Base-by-base conservation (phyloP, 345 rosid genomes). In the Eucalyptus grandis region DNA sequence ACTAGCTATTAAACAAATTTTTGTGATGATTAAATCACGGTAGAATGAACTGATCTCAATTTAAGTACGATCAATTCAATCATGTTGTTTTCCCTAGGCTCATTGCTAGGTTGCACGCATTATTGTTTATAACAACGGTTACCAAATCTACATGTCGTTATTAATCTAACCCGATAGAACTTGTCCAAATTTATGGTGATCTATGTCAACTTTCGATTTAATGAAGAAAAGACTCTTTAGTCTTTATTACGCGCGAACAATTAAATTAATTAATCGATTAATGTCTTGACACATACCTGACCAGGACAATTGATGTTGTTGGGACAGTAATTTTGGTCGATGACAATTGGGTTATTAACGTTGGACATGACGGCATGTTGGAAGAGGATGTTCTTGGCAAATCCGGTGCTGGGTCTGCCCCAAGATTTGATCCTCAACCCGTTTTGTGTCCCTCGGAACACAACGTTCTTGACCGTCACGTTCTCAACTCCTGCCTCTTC, bases 361-460 rank as follows among this genome's bases (percentile, higher is more conserved):
- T 91, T 60, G 17, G 24, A 92, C 96, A 96, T 96, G 27, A 56
- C 53, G 46, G 90, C 91, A 86, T 95, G 89, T 91, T 95, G 94
- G 90, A 96, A 96, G 21, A 91, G 87, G 43, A 96, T 93, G 92
- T 94, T 92, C 86, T 89, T 94, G 3, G 92, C 97, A 58, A 92
- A 96, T 11, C 96, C 94, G 26, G n/a, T 91, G 89, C 96, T 96
- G 6, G 91, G 83, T 90, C 94, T 95, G 1, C 90, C 96, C 99
- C 99, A 96, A 26, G 97, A 90, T 89, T 97, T 97, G 53, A 97
- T 97, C 88, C 99, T 91, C 44, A 95, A 90, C 43, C 98, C 97
- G 49, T 96, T 95, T 19, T 89, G n/a, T 2, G 99, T 94, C 6
- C 91, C 93, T 15, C 54, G 89, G 82, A 95, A 91, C 67, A 72